Base-by-base conservation (phyloP, 495 filamentous ascomycete species). In the Lentithecium fluviatile region DNA sequence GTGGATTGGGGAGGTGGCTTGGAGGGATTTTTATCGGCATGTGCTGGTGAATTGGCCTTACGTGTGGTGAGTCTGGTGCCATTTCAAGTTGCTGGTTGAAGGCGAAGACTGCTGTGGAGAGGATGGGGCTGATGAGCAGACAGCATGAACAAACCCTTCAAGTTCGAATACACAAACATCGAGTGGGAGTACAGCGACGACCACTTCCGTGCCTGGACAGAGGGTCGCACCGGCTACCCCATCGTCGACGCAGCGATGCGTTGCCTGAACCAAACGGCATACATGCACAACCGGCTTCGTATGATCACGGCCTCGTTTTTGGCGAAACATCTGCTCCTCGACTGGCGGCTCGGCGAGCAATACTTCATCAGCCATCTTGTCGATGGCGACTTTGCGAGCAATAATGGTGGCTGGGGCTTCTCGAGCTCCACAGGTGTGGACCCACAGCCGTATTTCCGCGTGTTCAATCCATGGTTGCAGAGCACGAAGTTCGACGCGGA, bases 201-300 rank as follows among this genome's bases (percentile, higher is more conserved):
- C 2, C 71, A 78, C 26, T 96, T 97, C 78, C 58, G 75, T 15
- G 82, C 83, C 29, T 97, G 92, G 92, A 84, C 82, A 52, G 73
- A 82, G 15, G 92, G 92, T 23, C 81, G 76, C 42, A 96, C 92
- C 0, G 92, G 91, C 0, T 93, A 80, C 69, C 91, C 92, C 0
- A 86, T 96, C 67, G 86, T 96, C 62, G 92, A 97, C 72, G 92
- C 92, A 0, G 88, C 90, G 0, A 97, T 97, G 92, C 84, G 92
- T 20, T 90, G 95, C 71, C 70, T 96, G 2, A 77, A 75, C 21
- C 66, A 80, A 29, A 84, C 78, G 49, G 89, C 86, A 6, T 95
- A 85, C 75, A 90, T 96, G 88, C 91, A 93, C 73, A 96, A 97
- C 75, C 87, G 92, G 1, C 85, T 85, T 58, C 86, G 92, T 36